Percentiles rank a stretch among this genome's conserved stretches.
Conservation (phyloP, 192 early-diverging fungal genomes). For the Coemansia sp. region DNA sequence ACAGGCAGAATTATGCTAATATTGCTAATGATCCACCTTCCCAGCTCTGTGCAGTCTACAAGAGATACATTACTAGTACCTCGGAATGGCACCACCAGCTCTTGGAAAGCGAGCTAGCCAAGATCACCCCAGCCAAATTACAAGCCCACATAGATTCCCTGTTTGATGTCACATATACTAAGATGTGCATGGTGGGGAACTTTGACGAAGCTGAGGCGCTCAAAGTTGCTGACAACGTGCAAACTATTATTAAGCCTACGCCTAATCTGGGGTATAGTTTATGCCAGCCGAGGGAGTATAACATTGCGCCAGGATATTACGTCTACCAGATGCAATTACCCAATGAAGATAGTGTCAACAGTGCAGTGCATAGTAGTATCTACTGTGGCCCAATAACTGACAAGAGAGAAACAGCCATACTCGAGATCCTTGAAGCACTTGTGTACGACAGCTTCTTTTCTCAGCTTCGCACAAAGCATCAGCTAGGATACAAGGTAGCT, state of each 20-base stretch:
- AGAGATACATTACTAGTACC: neutral
- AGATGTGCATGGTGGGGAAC: neutral
- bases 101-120: neutral
- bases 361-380: neutral
- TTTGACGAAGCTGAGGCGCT: neutral
- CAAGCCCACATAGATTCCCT: constrained; percentile 5
- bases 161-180: constrained; percentile 26
- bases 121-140: constrained; percentile 7
- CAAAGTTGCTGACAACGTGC: neutral
- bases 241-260: constrained; percentile 8
- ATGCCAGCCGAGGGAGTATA: constrained; percentile 85
- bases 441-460: constrained; percentile 84
- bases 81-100: neutral
- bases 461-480: constrained; percentile 86
- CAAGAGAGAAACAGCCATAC: constrained; percentile 4
- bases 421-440: constrained; percentile 72
- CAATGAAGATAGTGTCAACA: neutral
- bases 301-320: constrained; percentile 72
- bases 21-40: neutral
- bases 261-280: constrained; percentile 71
- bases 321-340: neutral
- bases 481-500: constrained; percentile 63
- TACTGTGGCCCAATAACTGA: neutral
- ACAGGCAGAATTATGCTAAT: neutral
- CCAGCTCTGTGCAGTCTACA: neutral